Percentiles rank a stretch among this genome's conserved stretches.
Conservation (phyloP, 1,284 basidiomycete genomes). For the Marasmius fiardii region DNA sequence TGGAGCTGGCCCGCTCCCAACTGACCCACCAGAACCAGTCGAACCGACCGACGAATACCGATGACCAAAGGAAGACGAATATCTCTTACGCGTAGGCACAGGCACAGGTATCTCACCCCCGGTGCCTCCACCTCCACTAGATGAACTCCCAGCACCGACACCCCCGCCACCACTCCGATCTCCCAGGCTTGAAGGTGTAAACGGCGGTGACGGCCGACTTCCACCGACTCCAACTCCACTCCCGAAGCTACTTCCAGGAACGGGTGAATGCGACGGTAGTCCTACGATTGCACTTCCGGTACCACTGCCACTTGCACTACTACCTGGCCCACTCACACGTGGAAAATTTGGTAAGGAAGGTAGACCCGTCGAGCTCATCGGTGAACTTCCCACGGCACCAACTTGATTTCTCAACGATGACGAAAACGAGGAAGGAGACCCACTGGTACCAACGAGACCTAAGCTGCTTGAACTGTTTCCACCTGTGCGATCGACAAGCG, state of each 20-base stretch:
- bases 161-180: conserved; percentile 25
- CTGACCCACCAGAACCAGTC: conserved; percentile 23
- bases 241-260: background rate
- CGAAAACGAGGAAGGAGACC: conserved; percentile 4
- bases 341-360: conserved; percentile 4
- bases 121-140: conserved; percentile 5
- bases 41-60: conserved; percentile 45
- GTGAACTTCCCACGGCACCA: background rate
- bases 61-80: conserved; percentile 72
- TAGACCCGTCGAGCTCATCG: conserved; percentile 3
- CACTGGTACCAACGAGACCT: background rate
- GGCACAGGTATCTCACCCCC: conserved; percentile 18
- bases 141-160: background rate
- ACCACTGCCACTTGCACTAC: background rate
- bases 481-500: conserved; percentile 51
- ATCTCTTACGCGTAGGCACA: conserved; percentile 42
- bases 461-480: background rate
- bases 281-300: background rate
- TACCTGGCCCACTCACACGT: background rate
- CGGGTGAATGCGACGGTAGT: background rate
- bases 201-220: conserved; percentile 40
- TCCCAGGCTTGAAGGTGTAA: conserved; percentile 45
- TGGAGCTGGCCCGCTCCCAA: conserved; percentile 10
- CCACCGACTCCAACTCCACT: conserved; percentile 23
- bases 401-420: background rate